Percentiles rank a stretch among this genome's conserved stretches.
Evolutionary conservation across 768 basidiomycete genomes (phyloP).

Genomic region (Pluteus cervinus): DNA sequence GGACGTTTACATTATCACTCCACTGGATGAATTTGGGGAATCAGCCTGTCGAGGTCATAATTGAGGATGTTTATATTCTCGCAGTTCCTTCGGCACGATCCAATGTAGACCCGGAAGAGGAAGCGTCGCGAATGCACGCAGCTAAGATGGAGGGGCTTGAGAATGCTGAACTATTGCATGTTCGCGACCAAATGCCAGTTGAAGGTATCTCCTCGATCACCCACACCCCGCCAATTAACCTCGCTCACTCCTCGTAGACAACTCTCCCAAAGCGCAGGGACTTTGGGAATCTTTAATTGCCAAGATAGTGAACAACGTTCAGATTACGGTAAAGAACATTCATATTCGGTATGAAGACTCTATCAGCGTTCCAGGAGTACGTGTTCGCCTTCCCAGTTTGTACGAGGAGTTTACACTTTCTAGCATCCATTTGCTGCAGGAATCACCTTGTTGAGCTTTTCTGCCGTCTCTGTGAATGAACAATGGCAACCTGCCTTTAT

Average conservation of each 20-base stretch:
- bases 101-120: slow-evolving; percentile 72
- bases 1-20: slow-evolving; percentile 78
- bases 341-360: slow-evolving; percentile 97
- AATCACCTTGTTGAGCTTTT: slow-evolving; percentile 80
- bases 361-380: slow-evolving; percentile 85
- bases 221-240: too few relatives aligned
- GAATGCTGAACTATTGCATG: slow-evolving; percentile 79
- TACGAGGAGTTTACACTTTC: slow-evolving; percentile 3
- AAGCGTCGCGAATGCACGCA: slow-evolving; percentile 74
- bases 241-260: too few relatives aligned
- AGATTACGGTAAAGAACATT: slow-evolving; percentile 92
- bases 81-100: slow-evolving; percentile 76
- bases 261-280: slow-evolving; percentile 74
- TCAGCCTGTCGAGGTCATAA: slow-evolving; percentile 83
- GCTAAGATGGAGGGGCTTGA: slow-evolving; percentile 85
- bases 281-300: slow-evolving; percentile 76
- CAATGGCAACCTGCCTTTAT: slow-evolving; percentile 91
- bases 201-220: too few relatives aligned
- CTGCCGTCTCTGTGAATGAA: slow-evolving; percentile 83
- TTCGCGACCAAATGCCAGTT: slow-evolving; percentile 52
- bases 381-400: slow-evolving; percentile 18
- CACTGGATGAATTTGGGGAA: slow-evolving; percentile 88
- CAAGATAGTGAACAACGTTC: slow-evolving; percentile 93
- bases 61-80: slow-evolving; percentile 94
- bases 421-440: slow-evolving; percentile 96